phyloP scores from a whole-genome alignment of 805 yeast genomes.

The Helenozyma rhizophorensis region DNA sequence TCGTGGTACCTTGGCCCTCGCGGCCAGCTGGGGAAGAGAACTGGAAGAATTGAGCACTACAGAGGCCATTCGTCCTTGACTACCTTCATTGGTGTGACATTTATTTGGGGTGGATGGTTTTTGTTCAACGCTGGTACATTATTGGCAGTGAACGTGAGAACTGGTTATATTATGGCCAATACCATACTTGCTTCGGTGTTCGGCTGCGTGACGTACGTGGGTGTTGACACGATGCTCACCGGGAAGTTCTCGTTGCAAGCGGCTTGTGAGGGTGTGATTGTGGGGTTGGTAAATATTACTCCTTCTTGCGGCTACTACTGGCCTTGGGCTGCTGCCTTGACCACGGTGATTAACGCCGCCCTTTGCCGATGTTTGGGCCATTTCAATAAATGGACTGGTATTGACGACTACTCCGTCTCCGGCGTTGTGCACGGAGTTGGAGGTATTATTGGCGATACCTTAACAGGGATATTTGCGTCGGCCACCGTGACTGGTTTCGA shows the following conservation, averaged over 20 bases:
- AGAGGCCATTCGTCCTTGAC: constrained; percentile 34
- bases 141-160: constrained; percentile 35
- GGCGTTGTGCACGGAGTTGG: constrained; percentile 46
- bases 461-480: constrained; percentile 43
- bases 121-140: constrained; percentile 47
- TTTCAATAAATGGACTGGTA: constrained; percentile 37
- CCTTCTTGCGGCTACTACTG: constrained; percentile 44
- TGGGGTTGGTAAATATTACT: constrained; percentile 44
- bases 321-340: constrained; percentile 44
- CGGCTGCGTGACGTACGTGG: constrained; percentile 43
- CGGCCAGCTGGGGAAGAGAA: constrained; percentile 19
- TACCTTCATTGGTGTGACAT: constrained; percentile 41
- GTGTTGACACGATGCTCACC: constrained; percentile 37
- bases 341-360: constrained; percentile 36
- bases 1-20: constrained; percentile 42
- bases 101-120: constrained; percentile 48
- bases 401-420: constrained; percentile 45
- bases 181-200: constrained; percentile 49
- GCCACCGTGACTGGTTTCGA: constrained; percentile 41
- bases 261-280: constrained; percentile 44
- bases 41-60: constrained; percentile 19
- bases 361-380: constrained; percentile 32
- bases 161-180: constrained; percentile 44
- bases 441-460: constrained; percentile 41
- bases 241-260: constrained; percentile 39